Evolutionary conservation across 345 rosid species (phyloP).

Genomic region (Firmiana major): DNA sequence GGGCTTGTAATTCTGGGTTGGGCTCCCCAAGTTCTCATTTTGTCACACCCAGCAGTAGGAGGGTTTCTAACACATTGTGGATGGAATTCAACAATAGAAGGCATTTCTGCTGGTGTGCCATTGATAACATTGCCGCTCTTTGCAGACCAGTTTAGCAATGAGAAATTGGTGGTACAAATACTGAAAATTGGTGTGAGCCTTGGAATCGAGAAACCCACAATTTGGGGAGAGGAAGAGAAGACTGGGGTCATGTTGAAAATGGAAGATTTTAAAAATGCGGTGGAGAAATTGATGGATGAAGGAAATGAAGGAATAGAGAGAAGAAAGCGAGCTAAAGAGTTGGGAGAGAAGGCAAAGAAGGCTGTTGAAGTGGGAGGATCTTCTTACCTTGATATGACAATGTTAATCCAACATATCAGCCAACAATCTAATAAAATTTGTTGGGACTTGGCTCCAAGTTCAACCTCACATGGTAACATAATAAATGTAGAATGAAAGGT

Average conservation of each 20-base stretch:
- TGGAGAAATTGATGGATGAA: slow-evolving; percentile 29
- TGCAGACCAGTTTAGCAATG: slow-evolving; percentile 35
- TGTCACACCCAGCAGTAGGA: slow-evolving; percentile 44
- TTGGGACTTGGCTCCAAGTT: not conserved
- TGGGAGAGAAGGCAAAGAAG: slow-evolving; percentile 25
- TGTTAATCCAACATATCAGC: slow-evolving; percentile 27
- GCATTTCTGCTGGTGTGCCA: slow-evolving; percentile 39
- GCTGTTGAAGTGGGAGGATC: slow-evolving; percentile 35
- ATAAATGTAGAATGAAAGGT: no score
- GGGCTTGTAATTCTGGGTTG: slow-evolving; percentile 51
- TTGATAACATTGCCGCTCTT: slow-evolving; percentile 37
- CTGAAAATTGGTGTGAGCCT: slow-evolving; percentile 38
- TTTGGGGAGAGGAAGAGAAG: slow-evolving; percentile 34
- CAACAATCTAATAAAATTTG: not conserved
- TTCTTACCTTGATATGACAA: slow-evolving; percentile 25
- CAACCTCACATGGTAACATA: not conserved
- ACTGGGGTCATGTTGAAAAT: slow-evolving; percentile 20
- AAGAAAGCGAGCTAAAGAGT: slow-evolving; percentile 27
- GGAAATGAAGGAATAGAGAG: slow-evolving; percentile 30
- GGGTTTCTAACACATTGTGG: slow-evolving; percentile 63
- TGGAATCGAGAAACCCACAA: slow-evolving; percentile 30
- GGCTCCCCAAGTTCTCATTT: slow-evolving; percentile 53
- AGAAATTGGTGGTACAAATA: slow-evolving; percentile 36
- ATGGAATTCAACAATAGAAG: slow-evolving; percentile 59
- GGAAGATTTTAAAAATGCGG: slow-evolving; percentile 25